Evolutionary conservation across 2,329 filamentous ascomycete species (phyloP).

Genomic region (Huntiella omanensis): DNA sequence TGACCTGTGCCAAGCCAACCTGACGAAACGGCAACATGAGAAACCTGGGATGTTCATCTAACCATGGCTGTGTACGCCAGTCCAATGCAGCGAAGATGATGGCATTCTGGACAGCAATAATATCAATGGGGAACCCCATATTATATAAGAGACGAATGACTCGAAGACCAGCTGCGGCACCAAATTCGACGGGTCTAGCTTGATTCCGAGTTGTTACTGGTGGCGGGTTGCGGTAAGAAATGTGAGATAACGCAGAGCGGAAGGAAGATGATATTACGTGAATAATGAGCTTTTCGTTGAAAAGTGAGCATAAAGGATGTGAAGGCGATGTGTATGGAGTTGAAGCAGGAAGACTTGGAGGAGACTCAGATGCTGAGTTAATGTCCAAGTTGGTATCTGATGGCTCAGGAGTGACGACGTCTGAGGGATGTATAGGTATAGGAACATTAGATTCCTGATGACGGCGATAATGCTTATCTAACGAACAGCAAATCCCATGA

Average conservation of each 20-base stretch:
- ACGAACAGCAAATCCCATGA: not conserved
- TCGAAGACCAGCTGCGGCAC: conserved; percentile 7
- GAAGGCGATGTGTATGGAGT: not conserved
- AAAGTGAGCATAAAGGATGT: not conserved
- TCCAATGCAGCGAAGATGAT: conserved; percentile 8
- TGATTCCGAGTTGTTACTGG: not conserved
- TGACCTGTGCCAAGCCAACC: conserved; percentile 6
- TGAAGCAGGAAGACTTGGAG: not conserved
- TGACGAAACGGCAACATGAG: conserved; percentile 5
- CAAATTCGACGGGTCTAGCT: not conserved
- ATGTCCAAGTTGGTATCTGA: conserved; percentile 5
- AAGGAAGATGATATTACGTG: conserved; percentile 6
- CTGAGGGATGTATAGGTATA: conserved; percentile 8
- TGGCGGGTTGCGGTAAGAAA: not conserved
- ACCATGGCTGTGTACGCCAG: conserved; percentile 10
- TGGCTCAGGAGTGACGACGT: conserved; percentile 8
- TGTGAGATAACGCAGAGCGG: conserved; percentile 3
- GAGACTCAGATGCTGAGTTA: not conserved
- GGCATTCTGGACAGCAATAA: conserved; percentile 3
- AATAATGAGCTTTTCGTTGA: conserved; percentile 9
- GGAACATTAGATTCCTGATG: not conserved
- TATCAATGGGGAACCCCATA: conserved; percentile 2
- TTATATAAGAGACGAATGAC: conserved; percentile 6
- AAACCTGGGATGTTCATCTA: conserved; percentile 1
- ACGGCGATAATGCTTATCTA: not conserved